These are phyloP conservation scores for Calonectria naviculata DNA, from an alignment of 2,329 filamentous ascomycete species.

Conservation along the genomic window DNA sequence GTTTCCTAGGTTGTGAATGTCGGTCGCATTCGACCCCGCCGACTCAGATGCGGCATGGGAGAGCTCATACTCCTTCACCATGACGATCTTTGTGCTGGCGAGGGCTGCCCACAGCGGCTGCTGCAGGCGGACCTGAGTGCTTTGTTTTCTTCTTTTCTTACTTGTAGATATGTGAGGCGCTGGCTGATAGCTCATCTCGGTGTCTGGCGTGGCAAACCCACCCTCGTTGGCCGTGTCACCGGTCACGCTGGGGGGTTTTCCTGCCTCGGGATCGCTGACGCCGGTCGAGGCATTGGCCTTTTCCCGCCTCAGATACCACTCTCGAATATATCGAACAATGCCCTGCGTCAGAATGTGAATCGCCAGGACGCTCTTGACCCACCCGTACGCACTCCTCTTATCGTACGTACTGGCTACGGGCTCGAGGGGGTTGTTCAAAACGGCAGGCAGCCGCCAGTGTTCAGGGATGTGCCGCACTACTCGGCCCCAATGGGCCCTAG, in stretches of 20 bases:
- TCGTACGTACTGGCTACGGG: constrained; percentile 57
- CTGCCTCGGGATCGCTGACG: constrained; percentile 72
- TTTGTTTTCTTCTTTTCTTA: constrained; percentile 91
- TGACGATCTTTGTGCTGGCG: constrained; percentile 95
- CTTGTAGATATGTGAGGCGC: constrained; percentile 63
- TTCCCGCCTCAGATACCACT: constrained; percentile 74
- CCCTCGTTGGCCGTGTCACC: constrained; percentile 41
- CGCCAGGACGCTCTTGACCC: constrained; percentile 75
- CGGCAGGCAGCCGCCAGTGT: constrained; percentile 56
- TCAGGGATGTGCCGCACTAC: constrained; percentile 59
- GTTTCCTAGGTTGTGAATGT: constrained; percentile 81
- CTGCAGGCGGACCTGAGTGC: constrained; percentile 87
- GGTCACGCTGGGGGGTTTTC: constrained; percentile 56
- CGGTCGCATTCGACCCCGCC: constrained; percentile 78
- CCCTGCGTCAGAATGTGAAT: constrained; percentile 83
- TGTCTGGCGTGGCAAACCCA: constrained; percentile 64
- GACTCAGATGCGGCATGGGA: constrained; percentile 81
- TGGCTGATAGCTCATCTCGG: constrained; percentile 53
- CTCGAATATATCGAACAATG: constrained; percentile 75
- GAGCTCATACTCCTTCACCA: constrained; percentile 90
- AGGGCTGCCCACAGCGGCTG: constrained; percentile 95
- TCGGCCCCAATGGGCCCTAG: constrained; percentile 60
- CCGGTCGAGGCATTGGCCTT: constrained; percentile 62
- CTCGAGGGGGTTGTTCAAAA: constrained; percentile 61
- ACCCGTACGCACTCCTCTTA: constrained; percentile 70